Evolutionary conservation across 108 stramenopile species (phyloP).

Genomic region (Pseudonitzschia delicatissima): DNA sequence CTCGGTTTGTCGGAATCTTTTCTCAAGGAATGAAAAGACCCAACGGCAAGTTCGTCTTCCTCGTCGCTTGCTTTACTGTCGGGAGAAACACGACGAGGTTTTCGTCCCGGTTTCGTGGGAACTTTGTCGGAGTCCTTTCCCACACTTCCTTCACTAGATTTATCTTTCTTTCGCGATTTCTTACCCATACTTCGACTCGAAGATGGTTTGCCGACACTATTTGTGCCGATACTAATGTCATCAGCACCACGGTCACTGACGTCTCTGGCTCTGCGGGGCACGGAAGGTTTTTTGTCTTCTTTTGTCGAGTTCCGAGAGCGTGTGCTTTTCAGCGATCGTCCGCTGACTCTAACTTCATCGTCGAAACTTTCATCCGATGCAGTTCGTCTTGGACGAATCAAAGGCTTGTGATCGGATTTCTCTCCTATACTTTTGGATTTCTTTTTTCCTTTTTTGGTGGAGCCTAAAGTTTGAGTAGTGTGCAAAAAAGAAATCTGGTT

Average conservation of each 20-base stretch:
- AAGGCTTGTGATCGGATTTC: not conserved
- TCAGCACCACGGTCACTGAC: too few species aligned
- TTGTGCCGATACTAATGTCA: too few species aligned
- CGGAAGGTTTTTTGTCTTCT: constrained; percentile 2
- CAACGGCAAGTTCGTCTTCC: constrained; percentile 7
- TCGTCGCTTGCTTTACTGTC: constrained; percentile 6
- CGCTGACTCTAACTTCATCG: constrained; percentile 6
- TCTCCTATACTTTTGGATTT: constrained; percentile 9
- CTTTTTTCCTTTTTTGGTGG: constrained; percentile 17
- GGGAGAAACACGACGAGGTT: constrained; percentile 1
- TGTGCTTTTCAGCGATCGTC: not conserved
- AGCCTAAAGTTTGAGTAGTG: not conserved
- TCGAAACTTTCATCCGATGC: constrained; percentile 12
- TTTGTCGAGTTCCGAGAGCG: constrained; percentile 10
- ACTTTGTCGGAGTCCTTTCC: not conserved
- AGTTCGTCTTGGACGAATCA: not conserved
- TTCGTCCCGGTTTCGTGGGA: constrained; percentile 18
- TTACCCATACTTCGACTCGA: not conserved
- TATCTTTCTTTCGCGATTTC: not conserved
- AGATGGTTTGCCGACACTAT: too few species aligned
- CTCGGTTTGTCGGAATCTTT: constrained; percentile 21
- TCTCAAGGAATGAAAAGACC: constrained; percentile 24
- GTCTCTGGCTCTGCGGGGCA: constrained; percentile 4
- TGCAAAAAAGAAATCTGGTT: not conserved
- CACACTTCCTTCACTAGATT: not conserved